Percentiles rank a stretch among this genome's conserved stretches.
Conservation (phyloP, 2,329 filamentous ascomycete genomes). For the Pseudocercospora pini-densiflorae region DNA sequence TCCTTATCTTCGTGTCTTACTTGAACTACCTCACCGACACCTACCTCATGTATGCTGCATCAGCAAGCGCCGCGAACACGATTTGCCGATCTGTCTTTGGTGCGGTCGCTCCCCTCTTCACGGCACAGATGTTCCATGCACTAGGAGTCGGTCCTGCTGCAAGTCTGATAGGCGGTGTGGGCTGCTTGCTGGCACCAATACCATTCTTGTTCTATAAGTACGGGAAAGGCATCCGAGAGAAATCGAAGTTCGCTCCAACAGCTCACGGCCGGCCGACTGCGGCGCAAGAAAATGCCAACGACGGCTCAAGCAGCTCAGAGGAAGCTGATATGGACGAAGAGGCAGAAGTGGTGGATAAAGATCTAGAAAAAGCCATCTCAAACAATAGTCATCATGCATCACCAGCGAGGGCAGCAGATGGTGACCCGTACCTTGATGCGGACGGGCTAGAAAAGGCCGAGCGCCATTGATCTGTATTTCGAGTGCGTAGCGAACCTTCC, state of each 20-base stretch:
- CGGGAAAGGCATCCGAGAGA: slow-evolving; percentile 20
- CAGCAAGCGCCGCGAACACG: slow-evolving; percentile 26
- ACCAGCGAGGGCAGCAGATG: neutral
- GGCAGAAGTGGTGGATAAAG: slow-evolving; percentile 10
- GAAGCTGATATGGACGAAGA: slow-evolving; percentile 8
- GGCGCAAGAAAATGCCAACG: slow-evolving; percentile 4
- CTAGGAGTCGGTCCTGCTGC: slow-evolving; percentile 39
- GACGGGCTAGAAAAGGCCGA: slow-evolving; percentile 26
- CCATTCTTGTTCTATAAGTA: slow-evolving; percentile 34
- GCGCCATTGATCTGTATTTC: slow-evolving; percentile 1
- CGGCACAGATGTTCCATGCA: slow-evolving; percentile 39
- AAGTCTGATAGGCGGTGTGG: slow-evolving; percentile 52
- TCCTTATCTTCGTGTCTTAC: slow-evolving; percentile 57
- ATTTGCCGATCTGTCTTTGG: slow-evolving; percentile 36
- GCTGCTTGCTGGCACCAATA: slow-evolving; percentile 39
- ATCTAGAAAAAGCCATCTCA: slow-evolving; percentile 4
- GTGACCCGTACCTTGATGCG: slow-evolving; percentile 25
- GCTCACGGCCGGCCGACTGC: neutral
- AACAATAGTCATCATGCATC: slow-evolving; percentile 1
- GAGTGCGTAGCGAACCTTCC: neutral
- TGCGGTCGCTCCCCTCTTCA: slow-evolving; percentile 38
- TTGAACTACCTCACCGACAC: slow-evolving; percentile 56
- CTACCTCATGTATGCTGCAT: slow-evolving; percentile 2
- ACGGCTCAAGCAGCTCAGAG: slow-evolving; percentile 9
- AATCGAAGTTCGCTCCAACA: slow-evolving; percentile 26